A percentile compares a stretch with the other conserved stretches of the same genome.
phyloP scores from a whole-genome alignment of 257 asterid species.

The Hygrophila difformis region DNA sequence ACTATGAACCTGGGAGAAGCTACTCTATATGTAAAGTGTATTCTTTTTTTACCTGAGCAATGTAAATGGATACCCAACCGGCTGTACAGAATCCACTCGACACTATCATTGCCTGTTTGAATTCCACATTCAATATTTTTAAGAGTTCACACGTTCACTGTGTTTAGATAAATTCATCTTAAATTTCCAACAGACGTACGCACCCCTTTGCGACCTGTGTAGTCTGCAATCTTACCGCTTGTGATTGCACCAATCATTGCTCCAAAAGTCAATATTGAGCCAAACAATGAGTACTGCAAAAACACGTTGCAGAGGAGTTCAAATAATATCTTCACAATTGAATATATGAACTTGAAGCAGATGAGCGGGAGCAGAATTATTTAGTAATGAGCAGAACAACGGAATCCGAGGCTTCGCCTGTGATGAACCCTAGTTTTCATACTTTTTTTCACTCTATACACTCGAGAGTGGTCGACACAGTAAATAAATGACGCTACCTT shows the following conservation, averaged over 20 bases:
- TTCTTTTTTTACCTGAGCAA: constrained; percentile 91
- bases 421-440: no score
- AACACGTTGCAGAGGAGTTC: not conserved
- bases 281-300: constrained; percentile 84
- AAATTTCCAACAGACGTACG: no score
- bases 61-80: constrained; percentile 85
- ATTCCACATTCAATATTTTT: constrained; percentile 14
- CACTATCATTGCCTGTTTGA: constrained; percentile 73
- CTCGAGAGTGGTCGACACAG: no score
- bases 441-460: no score
- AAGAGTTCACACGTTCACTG: no score
- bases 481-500: no score
- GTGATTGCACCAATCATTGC: constrained; percentile 97
- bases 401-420: no score
- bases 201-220: constrained; percentile 86
- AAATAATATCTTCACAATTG: not conserved
- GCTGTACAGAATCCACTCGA: constrained; percentile 67
- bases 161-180: no score
- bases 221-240: constrained; percentile 79
- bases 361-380: not conserved
- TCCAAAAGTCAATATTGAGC: constrained; percentile 85
- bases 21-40: not conserved
- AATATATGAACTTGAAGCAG: not conserved
- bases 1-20: not conserved
- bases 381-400: not conserved